A percentile compares a stretch with the other conserved stretches of the same genome.
Evolutionary conservation across 2,329 filamentous ascomycete species (phyloP).

Genomic region (Annulohypoxylon truncatum): DNA sequence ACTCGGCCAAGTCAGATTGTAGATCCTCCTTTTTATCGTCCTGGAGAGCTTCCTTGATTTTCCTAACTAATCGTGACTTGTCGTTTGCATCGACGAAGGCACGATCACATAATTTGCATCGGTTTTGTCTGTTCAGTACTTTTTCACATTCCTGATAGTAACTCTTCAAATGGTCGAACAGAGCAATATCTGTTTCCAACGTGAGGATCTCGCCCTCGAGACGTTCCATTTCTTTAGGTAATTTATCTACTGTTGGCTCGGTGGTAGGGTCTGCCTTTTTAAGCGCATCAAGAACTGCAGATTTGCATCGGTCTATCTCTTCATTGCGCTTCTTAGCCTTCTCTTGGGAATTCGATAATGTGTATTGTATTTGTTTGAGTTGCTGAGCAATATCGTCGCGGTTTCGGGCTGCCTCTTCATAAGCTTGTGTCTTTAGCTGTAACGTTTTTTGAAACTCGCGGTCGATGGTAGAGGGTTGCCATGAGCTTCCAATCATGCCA

Average conservation of each 20-base stretch:
- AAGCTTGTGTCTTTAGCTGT: conserved; percentile 65
- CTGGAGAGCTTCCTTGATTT: conserved; percentile 72
- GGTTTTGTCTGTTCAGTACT: conserved; percentile 73
- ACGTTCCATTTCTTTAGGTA: conserved; percentile 61
- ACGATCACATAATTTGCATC: conserved; percentile 81
- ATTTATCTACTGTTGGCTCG: conserved; percentile 64
- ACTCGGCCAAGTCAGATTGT: conserved; percentile 68
- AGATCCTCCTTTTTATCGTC: conserved; percentile 71
- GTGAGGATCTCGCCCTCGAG: conserved; percentile 68
- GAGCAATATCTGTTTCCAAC: conserved; percentile 74
- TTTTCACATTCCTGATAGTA: conserved; percentile 78
- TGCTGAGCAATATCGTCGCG: conserved; percentile 79
- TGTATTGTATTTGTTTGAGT: conserved; percentile 80
- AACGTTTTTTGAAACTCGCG: conserved; percentile 73
- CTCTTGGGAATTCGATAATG: conserved; percentile 73
- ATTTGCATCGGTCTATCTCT: conserved; percentile 71
- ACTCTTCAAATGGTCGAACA: conserved; percentile 74
- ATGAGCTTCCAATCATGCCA: conserved; percentile 71
- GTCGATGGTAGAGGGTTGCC: conserved; percentile 78
- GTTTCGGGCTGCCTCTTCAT: conserved; percentile 74
- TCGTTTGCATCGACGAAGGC: conserved; percentile 71
- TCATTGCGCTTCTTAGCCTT: conserved; percentile 71
- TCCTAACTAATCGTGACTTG: conserved; percentile 73
- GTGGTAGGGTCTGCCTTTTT: conserved; percentile 55
- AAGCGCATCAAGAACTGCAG: conserved; percentile 64